Percentiles rank a stretch among this genome's conserved stretches.
Conservation (phyloP, 2,329 filamentous ascomycete species). For the Talaromyces verruculosus region DNA sequence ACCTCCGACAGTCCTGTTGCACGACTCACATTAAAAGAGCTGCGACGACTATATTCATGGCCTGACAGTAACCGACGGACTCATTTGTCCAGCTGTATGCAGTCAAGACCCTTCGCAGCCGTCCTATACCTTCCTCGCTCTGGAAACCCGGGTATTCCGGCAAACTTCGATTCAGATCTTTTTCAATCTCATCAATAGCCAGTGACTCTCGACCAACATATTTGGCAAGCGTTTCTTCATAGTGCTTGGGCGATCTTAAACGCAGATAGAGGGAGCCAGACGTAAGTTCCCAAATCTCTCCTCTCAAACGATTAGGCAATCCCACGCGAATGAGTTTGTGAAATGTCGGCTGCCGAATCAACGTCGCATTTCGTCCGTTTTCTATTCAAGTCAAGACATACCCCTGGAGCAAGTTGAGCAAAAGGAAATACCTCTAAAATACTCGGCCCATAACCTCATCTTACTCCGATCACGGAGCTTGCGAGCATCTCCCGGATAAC, state of each 20-base stretch:
- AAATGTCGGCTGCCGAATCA: constrained; percentile 94
- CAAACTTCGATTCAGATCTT: constrained; percentile 92
- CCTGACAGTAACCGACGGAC: constrained; percentile 96
- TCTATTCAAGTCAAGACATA: constrained; percentile 49
- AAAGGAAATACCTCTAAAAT: constrained; percentile 60
- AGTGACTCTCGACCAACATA: constrained; percentile 84
- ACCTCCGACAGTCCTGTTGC: not conserved
- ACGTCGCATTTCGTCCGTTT: constrained; percentile 87
- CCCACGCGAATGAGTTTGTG: constrained; percentile 96
- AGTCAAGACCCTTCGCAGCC: constrained; percentile 84
- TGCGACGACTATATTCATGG: constrained; percentile 99
- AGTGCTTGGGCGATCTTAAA: constrained; percentile 80
- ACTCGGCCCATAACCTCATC: constrained; percentile 97
- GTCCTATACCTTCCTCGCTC: constrained; percentile 88
- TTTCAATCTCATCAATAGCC: constrained; percentile 98
- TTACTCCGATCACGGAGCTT: constrained; percentile 94
- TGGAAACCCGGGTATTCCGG: constrained; percentile 98
- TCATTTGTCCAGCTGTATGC: constrained; percentile 97
- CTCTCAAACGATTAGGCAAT: constrained; percentile 84
- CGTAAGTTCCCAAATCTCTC: constrained; percentile 93
- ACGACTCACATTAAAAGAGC: constrained; percentile 76
- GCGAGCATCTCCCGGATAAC: constrained; percentile 90
- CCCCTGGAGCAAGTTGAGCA: too few relatives aligned
- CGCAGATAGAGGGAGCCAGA: constrained; percentile 88
- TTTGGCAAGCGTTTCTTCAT: constrained; percentile 78